Evolutionary conservation across 179 eudicot genomes (phyloP).

Genomic region (Beta lomatogona): DNA sequence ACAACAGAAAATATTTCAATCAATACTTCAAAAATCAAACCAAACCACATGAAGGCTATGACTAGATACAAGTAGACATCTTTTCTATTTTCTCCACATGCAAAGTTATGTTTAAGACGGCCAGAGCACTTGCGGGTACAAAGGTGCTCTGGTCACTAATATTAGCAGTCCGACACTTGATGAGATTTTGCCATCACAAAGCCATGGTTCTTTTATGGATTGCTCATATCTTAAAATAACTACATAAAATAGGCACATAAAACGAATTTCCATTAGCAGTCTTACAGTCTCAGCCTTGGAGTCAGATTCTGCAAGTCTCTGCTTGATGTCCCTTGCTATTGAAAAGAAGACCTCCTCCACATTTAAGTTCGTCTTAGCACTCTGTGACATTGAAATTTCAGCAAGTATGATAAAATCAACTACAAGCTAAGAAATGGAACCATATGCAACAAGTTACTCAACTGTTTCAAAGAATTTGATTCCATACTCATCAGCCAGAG

Average conservation of each 20-base stretch:
- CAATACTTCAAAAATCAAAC: background rate
- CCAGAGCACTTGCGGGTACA: background rate
- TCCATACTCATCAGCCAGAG: conserved; percentile 76
- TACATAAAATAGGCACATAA: background rate
- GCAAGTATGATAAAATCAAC: conserved; percentile 13
- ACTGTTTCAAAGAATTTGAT: conserved; percentile 76
- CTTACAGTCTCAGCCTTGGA: conserved; percentile 47
- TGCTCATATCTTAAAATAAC: background rate
- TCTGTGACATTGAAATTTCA: conserved; percentile 41
- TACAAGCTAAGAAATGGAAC: background rate
- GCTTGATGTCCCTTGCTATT: conserved; percentile 62
- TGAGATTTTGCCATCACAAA: background rate
- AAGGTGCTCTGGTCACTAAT: background rate
- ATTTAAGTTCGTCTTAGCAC: conserved; percentile 70
- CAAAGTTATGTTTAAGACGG: background rate
- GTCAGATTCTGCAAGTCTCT: conserved; percentile 67
- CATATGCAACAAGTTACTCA: conserved; percentile 37
- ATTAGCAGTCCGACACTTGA: background rate
- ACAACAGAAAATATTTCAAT: background rate
- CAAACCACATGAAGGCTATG: background rate
- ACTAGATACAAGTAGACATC: background rate
- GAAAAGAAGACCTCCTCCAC: conserved; percentile 72
- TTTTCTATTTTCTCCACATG: background rate
- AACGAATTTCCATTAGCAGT: background rate
- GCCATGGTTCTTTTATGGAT: background rate